Evolutionary conservation across 805 yeast genomes (phyloP), one percentile per base, ranked within the genome.

Genomic region (Ogataea philodendri): DNA sequence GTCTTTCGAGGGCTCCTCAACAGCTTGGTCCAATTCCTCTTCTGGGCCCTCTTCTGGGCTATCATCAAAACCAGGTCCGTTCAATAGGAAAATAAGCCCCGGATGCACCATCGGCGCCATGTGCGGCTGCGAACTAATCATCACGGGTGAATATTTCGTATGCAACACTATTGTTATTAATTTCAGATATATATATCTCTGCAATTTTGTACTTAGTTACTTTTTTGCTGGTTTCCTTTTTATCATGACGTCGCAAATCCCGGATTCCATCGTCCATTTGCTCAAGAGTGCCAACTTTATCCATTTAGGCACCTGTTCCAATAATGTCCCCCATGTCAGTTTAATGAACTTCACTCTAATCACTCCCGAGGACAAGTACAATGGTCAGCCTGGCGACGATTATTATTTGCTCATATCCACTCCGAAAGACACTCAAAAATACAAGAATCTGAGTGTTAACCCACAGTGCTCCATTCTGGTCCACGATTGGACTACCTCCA

Each of bases 271-370:
- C 11, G 40, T 65, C 14, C 54, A 63, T 9, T 62, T 83, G 23
- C 66, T 84, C 22, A 68, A 76, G 41, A 67, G 73, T 9, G 80
- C 86, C 8, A 72, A 81, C 44, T 83, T 77, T 57, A 76, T 89
- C 24, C 97, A 89, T 58, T 67, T 89, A 30, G 97, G 90, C 3
- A 90, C 97, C 2, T 75, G 87, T 41, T 65, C 58, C 7, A 43
- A 58, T 7, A 72, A 84, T 27, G 60, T 76, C 28, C 97, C 97
- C 5, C 93, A 89, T 42, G 95, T 88, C 3, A 76, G 93, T 13
- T 69, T 90, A 45, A 90, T 90, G 97, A 90, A 86, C 62, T 90
- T 85, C 60, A 79, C 89, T 4, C 85, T 78, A 55, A 60, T 81
- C 14, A 65, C 69, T 5, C 56, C 70, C 5, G 52, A 56, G 11